phyloP scores from a whole-genome alignment of 1,284 basidiomycete genomes.

The Psilocybe mexicana region DNA sequence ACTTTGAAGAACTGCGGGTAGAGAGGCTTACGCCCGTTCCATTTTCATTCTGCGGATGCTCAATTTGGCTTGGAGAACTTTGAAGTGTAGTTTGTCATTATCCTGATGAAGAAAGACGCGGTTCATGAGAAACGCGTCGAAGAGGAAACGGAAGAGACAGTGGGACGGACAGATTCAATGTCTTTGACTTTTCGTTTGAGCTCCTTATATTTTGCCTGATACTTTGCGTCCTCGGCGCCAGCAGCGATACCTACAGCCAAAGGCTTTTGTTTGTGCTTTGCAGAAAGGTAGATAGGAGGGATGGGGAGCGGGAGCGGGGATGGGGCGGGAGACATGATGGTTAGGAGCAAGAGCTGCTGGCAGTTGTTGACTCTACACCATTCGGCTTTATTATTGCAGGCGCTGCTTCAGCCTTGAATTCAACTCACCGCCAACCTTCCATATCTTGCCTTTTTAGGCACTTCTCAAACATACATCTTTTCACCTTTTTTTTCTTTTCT shows the following conservation, averaged over 20 bases:
- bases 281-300: constrained; percentile 23
- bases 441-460: constrained; percentile 37
- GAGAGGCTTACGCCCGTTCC: constrained; percentile 78
- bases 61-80: constrained; percentile 79
- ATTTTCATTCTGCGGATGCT: constrained; percentile 88
- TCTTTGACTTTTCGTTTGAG: constrained; percentile 88
- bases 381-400: constrained; percentile 33
- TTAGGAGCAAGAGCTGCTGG: constrained; percentile 33
- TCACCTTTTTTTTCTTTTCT: constrained; percentile 6
- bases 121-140: constrained; percentile 17
- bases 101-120: constrained; percentile 50
- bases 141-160: constrained; percentile 15
- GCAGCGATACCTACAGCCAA: constrained; percentile 67
- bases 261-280: constrained; percentile 53
- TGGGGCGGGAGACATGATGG: constrained; percentile 55
- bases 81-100: constrained; percentile 85
- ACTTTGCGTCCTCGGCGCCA: constrained; percentile 85
- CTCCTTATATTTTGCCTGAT: constrained; percentile 88
- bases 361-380: constrained; percentile 28
- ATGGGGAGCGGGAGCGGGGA: constrained; percentile 46
- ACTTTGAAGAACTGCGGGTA: not conserved
- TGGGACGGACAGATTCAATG: constrained; percentile 71
- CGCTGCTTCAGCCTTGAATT: constrained; percentile 24
- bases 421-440: constrained; percentile 28
- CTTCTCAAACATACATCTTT: constrained; percentile 6